Conservation (phyloP, 148 eudicot genomes). For the Spergularia marina region DNA sequence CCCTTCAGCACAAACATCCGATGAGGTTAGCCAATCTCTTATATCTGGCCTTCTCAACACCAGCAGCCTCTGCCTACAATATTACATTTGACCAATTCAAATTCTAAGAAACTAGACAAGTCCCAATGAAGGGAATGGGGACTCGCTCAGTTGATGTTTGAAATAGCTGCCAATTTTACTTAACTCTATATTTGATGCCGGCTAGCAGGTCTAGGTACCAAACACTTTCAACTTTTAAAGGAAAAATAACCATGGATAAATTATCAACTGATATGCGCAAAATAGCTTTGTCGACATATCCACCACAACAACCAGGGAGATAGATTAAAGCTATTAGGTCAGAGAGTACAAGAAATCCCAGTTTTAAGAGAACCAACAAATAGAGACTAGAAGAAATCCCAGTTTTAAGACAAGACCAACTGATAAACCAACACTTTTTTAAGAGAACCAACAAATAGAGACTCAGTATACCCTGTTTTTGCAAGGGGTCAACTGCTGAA, state of each 20-base stretch:
- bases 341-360: background rate
- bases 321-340: background rate
- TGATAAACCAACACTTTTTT: background rate
- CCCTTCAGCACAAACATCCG: too few relatives aligned
- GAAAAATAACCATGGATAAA: background rate
- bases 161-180: background rate
- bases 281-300: background rate
- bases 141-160: background rate
- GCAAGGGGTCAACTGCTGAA: conserved; percentile 74
- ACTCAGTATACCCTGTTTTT: conserved; percentile 58
- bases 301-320: conserved; percentile 1
- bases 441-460: background rate
- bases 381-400: too few relatives aligned
- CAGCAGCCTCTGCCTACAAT: too few relatives aligned
- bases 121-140: background rate
- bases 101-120: too few relatives aligned
- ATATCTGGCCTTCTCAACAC: too few relatives aligned
- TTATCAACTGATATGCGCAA: background rate
- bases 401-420: too few relatives aligned
- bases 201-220: background rate
- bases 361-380: too few relatives aligned
- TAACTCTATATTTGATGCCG: background rate
- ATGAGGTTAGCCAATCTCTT: too few relatives aligned
- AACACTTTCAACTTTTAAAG: conserved; percentile 6
- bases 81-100: too few relatives aligned